Conservation (phyloP, 2,329 filamentous ascomycete species). For the Epichloe gansuensis region DNA sequence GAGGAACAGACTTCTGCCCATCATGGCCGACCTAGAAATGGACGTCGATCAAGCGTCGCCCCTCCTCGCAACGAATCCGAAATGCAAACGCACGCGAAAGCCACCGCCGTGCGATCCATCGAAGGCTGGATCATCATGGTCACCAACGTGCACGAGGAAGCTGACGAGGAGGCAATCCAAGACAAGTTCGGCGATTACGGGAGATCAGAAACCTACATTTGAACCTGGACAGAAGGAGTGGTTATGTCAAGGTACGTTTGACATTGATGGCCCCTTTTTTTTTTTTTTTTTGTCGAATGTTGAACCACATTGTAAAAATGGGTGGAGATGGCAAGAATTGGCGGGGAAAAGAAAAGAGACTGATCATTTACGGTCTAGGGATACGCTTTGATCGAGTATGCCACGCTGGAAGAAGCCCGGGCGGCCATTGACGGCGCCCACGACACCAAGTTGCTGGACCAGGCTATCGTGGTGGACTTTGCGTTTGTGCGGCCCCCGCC, state of each 20-base stretch:
- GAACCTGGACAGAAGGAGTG: conserved; percentile 70
- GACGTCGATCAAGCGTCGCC: conserved; percentile 37
- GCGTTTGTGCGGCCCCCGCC: conserved; percentile 74
- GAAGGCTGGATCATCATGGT: conserved; percentile 84
- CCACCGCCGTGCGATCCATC: conserved; percentile 73
- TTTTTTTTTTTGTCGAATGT: neutral
- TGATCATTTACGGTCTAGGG: conserved; percentile 38
- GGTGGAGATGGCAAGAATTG: neutral
- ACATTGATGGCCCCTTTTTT: neutral
- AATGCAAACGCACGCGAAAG: conserved; percentile 61
- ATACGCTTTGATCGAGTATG: conserved; percentile 76
- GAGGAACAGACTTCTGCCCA: neutral
- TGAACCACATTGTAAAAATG: neutral
- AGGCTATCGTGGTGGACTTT: conserved; percentile 72
- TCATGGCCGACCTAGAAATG: conserved; percentile 47
- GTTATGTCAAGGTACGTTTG: conserved; percentile 64
- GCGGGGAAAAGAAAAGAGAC: neutral
- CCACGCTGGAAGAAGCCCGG: conserved; percentile 65
- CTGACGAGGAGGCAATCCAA: conserved; percentile 69
- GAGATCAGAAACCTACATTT: conserved; percentile 81
- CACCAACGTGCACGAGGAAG: conserved; percentile 80
- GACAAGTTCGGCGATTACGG: conserved; percentile 76
- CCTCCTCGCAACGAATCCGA: conserved; percentile 43
- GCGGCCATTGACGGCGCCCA: conserved; percentile 76
- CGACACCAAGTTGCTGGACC: conserved; percentile 64